phyloP scores from a whole-genome alignment of 495 filamentous ascomycete species.

The Aspergillus diversus region DNA sequence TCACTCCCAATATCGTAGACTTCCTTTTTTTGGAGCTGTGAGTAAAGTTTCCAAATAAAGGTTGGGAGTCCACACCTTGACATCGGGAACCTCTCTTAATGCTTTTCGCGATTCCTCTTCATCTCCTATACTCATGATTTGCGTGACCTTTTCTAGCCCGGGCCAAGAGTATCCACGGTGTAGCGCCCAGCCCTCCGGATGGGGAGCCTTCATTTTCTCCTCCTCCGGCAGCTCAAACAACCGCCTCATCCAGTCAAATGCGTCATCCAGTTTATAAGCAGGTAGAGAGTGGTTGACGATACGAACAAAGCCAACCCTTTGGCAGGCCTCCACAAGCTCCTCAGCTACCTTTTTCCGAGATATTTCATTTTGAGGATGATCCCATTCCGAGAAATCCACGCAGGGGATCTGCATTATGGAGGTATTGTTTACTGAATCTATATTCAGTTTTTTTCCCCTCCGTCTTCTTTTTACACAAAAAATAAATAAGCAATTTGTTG shows the following conservation, averaged over 20 bases:
- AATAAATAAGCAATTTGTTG: no score
- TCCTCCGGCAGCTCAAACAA: conserved; percentile 51
- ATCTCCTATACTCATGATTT: conserved; percentile 52
- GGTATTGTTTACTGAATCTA: neutral
- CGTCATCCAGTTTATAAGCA: conserved; percentile 49
- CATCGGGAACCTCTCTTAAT: conserved; percentile 41
- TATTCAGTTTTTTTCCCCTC: neutral
- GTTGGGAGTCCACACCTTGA: conserved; percentile 33
- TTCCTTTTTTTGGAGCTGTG: conserved; percentile 47
- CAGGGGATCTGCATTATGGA: conserved; percentile 46
- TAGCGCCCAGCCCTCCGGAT: conserved; percentile 57
- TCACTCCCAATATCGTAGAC: conserved; percentile 70
- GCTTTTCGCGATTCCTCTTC: conserved; percentile 39
- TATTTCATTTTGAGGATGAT: conserved; percentile 25
- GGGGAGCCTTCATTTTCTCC: conserved; percentile 59
- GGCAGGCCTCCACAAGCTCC: conserved; percentile 56
- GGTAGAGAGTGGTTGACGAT: conserved; percentile 59
- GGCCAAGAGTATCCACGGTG: conserved; percentile 71
- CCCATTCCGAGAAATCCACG: conserved; percentile 57
- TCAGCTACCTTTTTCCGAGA: conserved; percentile 47
- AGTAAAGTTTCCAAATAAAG: neutral
- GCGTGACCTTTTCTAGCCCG: conserved; percentile 66
- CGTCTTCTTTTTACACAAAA: neutral
- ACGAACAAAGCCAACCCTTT: conserved; percentile 61
- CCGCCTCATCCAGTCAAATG: conserved; percentile 55